Evolutionary conservation across 768 basidiomycete genomes (phyloP).

Genomic region (Lepiota brunneoincarnata): DNA sequence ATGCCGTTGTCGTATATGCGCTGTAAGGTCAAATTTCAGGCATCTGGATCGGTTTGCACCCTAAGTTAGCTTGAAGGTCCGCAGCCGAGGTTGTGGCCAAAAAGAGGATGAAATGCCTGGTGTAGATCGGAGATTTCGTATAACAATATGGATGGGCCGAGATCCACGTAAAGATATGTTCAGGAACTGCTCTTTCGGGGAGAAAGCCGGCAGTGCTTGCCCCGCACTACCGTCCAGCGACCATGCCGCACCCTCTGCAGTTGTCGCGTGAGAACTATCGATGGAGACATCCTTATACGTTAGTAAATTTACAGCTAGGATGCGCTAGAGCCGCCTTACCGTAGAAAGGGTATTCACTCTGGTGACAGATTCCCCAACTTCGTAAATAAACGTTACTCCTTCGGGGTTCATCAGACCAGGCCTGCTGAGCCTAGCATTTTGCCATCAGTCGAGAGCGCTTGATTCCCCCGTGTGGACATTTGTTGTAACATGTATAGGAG

Average conservation of each 20-base stretch:
- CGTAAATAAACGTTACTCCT: conserved; percentile 7
- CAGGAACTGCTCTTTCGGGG: conserved; percentile 7
- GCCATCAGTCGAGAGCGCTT: too few species aligned
- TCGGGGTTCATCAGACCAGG: conserved; percentile 6
- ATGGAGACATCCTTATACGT: neutral
- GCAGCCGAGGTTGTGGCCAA: conserved; percentile 12
- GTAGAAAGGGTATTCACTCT: neutral
- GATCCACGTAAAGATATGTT: conserved; percentile 9
- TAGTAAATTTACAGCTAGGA: neutral
- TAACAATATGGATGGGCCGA: conserved; percentile 3
- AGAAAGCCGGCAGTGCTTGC: neutral
- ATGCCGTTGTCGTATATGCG: conserved; percentile 14
- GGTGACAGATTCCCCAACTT: neutral
- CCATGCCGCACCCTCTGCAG: neutral
- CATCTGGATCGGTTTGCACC: conserved; percentile 12
- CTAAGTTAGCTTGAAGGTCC: conserved; percentile 14
- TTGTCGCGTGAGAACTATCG: neutral
- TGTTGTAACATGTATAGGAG: too few species aligned
- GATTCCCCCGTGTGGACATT: too few species aligned
- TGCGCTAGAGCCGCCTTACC: neutral
- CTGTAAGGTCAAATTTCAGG: conserved; percentile 14
- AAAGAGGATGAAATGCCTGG: conserved; percentile 10
- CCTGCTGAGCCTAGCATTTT: neutral
- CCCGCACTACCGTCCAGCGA: neutral
- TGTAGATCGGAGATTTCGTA: conserved; percentile 11